These are phyloP conservation scores for Syzygium oleosum DNA, from an alignment of 345 rosid genomes.

Conservation along the genomic window DNA sequence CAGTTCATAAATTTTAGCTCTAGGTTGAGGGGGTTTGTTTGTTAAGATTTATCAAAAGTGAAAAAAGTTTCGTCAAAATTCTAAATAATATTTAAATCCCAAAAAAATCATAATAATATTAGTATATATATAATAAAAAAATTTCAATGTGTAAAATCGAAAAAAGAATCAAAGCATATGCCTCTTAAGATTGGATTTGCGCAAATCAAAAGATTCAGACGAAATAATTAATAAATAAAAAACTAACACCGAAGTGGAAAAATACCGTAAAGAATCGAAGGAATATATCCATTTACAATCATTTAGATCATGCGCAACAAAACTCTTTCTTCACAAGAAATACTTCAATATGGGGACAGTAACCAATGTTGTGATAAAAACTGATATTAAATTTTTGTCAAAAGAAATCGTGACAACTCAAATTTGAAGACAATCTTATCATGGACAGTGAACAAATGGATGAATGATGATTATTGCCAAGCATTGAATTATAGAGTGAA, in stretches of 20 bases:
- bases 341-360: neutral
- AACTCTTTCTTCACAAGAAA: neutral
- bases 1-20: neutral
- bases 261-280: accelerated
- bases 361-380: neutral
- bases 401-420: neutral
- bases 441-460: neutral
- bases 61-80: neutral
- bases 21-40: neutral
- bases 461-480: neutral
- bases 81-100: neutral
- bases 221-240: neutral
- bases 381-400: neutral
- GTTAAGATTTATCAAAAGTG: neutral
- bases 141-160: neutral
- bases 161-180: neutral
- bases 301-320: accelerated
- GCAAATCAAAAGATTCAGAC: neutral
- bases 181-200: neutral
- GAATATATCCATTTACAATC: neutral
- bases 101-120: neutral
- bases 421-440: neutral
- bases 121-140: neutral
- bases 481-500: neutral
- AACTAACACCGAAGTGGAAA: accelerated